Evolutionary conservation across 2,329 filamentous ascomycete species (phyloP).

Genomic region (Paecilomyces variotii): DNA sequence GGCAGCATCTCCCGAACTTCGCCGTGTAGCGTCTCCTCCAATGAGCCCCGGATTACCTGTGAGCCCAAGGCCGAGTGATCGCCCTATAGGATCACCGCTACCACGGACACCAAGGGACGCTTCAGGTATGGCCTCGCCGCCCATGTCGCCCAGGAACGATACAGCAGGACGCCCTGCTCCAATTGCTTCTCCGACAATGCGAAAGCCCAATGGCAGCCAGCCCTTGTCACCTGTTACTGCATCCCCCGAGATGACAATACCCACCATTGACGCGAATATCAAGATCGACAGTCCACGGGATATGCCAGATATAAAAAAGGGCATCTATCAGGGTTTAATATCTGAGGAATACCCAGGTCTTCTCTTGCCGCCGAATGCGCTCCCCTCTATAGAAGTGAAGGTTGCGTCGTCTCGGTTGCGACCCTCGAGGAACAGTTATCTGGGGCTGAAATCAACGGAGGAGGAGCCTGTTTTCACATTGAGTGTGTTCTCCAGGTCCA

Average conservation of each 20-base stretch:
- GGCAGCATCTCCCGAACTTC: slow-evolving; percentile 27
- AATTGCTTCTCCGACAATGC: slow-evolving; percentile 42
- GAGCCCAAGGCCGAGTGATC: slow-evolving; percentile 53
- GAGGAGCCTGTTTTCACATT: slow-evolving; percentile 93
- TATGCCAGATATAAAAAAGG: slow-evolving; percentile 23
- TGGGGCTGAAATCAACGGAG: slow-evolving; percentile 71
- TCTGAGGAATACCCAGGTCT: slow-evolving; percentile 83
- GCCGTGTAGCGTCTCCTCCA: slow-evolving; percentile 36
- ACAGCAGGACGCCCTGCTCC: slow-evolving; percentile 50
- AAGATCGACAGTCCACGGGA: slow-evolving; percentile 27
- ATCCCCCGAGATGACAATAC: slow-evolving; percentile 14
- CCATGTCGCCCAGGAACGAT: slow-evolving; percentile 56
- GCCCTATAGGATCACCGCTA: slow-evolving; percentile 52
- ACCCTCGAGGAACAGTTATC: slow-evolving; percentile 76
- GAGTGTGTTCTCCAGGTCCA: slow-evolving; percentile 68
- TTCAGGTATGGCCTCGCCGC: slow-evolving; percentile 50
- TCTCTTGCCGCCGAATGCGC: slow-evolving; percentile 75
- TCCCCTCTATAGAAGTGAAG: slow-evolving; percentile 75
- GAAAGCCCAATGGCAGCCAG: slow-evolving; percentile 6
- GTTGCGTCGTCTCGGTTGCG: slow-evolving; percentile 94
- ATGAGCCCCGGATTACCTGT: slow-evolving; percentile 57
- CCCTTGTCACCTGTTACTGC: slow-evolving; percentile 12
- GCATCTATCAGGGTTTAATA: slow-evolving; percentile 68
- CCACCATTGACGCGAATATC: slow-evolving; percentile 30
- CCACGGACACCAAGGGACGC: slow-evolving; percentile 49